A percentile compares a stretch with the other conserved stretches of the same genome.
These are phyloP conservation scores for Aspergillus udagawae DNA, from an alignment of 2,329 filamentous ascomycete genomes.

Conservation along the genomic window DNA sequence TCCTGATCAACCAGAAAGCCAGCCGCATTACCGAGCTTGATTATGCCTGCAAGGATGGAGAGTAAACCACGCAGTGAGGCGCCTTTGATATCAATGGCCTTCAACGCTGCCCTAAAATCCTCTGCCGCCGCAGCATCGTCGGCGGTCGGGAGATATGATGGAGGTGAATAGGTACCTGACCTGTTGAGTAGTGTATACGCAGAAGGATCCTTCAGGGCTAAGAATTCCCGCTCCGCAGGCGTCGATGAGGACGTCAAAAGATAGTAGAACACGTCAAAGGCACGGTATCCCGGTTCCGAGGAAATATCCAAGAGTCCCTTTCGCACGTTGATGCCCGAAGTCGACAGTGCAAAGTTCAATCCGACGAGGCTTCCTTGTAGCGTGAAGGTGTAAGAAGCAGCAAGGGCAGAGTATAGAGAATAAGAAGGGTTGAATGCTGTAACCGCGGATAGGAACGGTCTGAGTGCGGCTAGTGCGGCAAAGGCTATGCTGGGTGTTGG, in stretches of 20 bases:
- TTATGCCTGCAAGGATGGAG: constrained; percentile 75
- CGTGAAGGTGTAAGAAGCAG: constrained; percentile 75
- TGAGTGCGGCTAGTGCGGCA: constrained; percentile 74
- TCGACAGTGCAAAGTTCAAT: constrained; percentile 72
- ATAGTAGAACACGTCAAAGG: constrained; percentile 98
- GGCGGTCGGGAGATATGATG: constrained; percentile 82
- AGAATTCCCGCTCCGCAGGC: constrained; percentile 79
- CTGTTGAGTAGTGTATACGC: constrained; percentile 74
- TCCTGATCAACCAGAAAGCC: constrained; percentile 83
- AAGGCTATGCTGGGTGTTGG: constrained; percentile 70
- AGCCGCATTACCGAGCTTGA: constrained; percentile 88
- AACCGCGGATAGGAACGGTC: constrained; percentile 81
- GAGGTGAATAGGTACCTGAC: constrained; percentile 81
- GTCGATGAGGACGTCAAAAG: constrained; percentile 88
- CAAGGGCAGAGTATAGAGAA: constrained; percentile 73
- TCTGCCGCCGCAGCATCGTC: constrained; percentile 92
- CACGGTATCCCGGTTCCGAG: constrained; percentile 73
- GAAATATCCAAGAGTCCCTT: constrained; percentile 79
- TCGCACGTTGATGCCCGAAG: constrained; percentile 79
- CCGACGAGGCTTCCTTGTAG: constrained; percentile 74
- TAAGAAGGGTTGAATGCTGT: constrained; percentile 87
- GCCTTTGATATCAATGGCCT: constrained; percentile 91
- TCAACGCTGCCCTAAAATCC: constrained; percentile 82
- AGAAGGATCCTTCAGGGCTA: constrained; percentile 73
- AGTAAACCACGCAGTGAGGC: constrained; percentile 76